Conservation (phyloP, 768 basidiomycete genomes). For the Tricholoma saponaceum region DNA sequence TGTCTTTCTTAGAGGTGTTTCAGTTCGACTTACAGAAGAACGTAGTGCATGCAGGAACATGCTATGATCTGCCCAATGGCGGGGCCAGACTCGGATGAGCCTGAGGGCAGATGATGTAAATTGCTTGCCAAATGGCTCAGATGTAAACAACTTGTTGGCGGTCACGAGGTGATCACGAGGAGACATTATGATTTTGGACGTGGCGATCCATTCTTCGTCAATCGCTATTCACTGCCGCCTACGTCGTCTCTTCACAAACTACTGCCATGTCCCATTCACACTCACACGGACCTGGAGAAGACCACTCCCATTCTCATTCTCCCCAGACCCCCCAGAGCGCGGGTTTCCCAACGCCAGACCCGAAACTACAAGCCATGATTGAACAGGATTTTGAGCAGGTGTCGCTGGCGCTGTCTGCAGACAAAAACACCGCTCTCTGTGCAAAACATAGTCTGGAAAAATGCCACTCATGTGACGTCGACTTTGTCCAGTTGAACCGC, state of each 20-base stretch:
- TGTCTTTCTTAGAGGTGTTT: too few relatives aligned
- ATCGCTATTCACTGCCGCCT: not conserved
- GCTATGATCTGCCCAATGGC: too few relatives aligned
- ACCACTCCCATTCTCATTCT: constrained; percentile 38
- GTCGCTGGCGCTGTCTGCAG: constrained; percentile 49
- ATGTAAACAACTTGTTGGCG: not conserved
- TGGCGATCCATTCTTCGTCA: not conserved
- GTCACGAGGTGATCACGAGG: not conserved
- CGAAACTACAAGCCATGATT: constrained; percentile 69
- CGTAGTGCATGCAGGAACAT: too few relatives aligned
- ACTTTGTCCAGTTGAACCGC: constrained; percentile 74
- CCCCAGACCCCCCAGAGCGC: constrained; percentile 41
- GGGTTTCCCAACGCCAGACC: constrained; percentile 54
- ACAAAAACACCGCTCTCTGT: constrained; percentile 58
- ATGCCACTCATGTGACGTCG: constrained; percentile 68
- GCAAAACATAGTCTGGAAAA: constrained; percentile 64
- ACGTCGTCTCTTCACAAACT: not conserved
- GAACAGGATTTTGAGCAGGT: constrained; percentile 67
- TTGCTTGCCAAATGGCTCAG: not conserved
- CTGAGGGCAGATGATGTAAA: too few relatives aligned
- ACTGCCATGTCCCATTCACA: constrained; percentile 63
- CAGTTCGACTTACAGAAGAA: too few relatives aligned
- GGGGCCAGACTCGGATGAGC: too few relatives aligned
- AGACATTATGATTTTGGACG: not conserved
- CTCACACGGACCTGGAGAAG: constrained; percentile 56